Evolutionary conservation across 176 grass and related monocot species (phyloP).

Genomic region (Aegilops sharonensis): DNA sequence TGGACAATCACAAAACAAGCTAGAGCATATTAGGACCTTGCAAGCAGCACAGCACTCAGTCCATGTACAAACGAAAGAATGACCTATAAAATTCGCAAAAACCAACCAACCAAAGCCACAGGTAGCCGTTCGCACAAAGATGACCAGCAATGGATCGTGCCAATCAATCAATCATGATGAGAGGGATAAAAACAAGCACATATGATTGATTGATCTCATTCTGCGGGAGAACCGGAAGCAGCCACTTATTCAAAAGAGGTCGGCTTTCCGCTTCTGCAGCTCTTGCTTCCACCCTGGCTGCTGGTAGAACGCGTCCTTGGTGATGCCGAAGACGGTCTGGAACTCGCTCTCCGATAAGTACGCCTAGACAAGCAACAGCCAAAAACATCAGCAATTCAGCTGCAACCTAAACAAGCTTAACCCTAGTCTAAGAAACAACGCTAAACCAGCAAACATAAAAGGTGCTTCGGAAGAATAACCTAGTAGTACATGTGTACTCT

Average conservation of each 20-base stretch:
- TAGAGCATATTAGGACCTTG: slow-evolving; percentile 35
- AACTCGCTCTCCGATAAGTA: slow-evolving; percentile 87
- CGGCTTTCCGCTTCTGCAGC: slow-evolving; percentile 78
- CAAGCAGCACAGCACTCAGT: slow-evolving; percentile 45
- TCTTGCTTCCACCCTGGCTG: slow-evolving; percentile 99
- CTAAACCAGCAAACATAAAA: neutral
- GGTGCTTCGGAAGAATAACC: neutral
- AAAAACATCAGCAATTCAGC: slow-evolving; percentile 6
- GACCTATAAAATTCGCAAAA: slow-evolving; percentile 60
- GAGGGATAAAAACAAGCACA: neutral
- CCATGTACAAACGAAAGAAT: slow-evolving; percentile 85
- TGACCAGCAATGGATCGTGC: slow-evolving; percentile 19
- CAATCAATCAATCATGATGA: slow-evolving; percentile 33
- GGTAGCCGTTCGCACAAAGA: slow-evolving; percentile 28
- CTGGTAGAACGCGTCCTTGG: slow-evolving; percentile 74
- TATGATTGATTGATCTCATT: slow-evolving; percentile 18
- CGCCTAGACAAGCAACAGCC: slow-evolving; percentile 48
- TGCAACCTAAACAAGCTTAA: neutral
- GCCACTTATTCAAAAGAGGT: slow-evolving; percentile 64
- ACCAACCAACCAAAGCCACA: slow-evolving; percentile 34
- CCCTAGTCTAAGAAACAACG: neutral
- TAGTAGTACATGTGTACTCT: neutral
- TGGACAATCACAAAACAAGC: slow-evolving; percentile 46
- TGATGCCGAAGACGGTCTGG: slow-evolving; percentile 66
- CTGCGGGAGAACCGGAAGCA: slow-evolving; percentile 2